A percentile compares a stretch with the other conserved stretches of the same genome.
phyloP scores from a whole-genome alignment of 768 basidiomycete species.

The Tulasnella sp. region DNA sequence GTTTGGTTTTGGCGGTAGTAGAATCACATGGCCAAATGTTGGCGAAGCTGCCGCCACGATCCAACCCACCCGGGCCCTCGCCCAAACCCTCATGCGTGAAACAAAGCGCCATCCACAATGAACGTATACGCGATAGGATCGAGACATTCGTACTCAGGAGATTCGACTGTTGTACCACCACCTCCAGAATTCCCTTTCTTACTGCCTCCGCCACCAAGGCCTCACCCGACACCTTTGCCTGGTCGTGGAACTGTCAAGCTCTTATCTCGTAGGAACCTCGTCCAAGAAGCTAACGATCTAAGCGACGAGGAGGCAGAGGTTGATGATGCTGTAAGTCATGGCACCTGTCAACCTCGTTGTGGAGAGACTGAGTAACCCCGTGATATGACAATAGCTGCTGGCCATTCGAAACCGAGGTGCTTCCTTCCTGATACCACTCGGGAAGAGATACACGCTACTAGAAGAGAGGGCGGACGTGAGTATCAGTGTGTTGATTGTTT shows the following conservation, averaged over 20 bases:
- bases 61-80: too few relatives aligned
- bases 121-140: neutral
- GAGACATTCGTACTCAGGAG: conserved; percentile 1
- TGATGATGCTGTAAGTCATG: conserved; percentile 31
- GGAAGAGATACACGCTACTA: conserved; percentile 29
- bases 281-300: conserved; percentile 32
- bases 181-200: conserved; percentile 34
- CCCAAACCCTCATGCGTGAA: neutral
- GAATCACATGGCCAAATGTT: conserved; percentile 7
- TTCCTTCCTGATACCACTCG: conserved; percentile 34
- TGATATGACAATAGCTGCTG: conserved; percentile 2
- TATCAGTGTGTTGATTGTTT: neutral
- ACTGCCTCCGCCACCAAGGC: conserved; percentile 32
- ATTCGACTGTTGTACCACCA: conserved; percentile 29
- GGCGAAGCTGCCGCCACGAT: neutral
- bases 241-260: conserved; percentile 22
- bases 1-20: neutral
- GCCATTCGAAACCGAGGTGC: conserved; percentile 32
- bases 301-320: conserved; percentile 37
- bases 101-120: neutral
- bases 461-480: conserved; percentile 36
- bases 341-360: too few relatives aligned
- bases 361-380: neutral
- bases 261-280: conserved; percentile 33
- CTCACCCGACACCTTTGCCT: conserved; percentile 34